Evolutionary conservation across 768 basidiomycete genomes (phyloP).

Genomic region (Termitomyces sp.): DNA sequence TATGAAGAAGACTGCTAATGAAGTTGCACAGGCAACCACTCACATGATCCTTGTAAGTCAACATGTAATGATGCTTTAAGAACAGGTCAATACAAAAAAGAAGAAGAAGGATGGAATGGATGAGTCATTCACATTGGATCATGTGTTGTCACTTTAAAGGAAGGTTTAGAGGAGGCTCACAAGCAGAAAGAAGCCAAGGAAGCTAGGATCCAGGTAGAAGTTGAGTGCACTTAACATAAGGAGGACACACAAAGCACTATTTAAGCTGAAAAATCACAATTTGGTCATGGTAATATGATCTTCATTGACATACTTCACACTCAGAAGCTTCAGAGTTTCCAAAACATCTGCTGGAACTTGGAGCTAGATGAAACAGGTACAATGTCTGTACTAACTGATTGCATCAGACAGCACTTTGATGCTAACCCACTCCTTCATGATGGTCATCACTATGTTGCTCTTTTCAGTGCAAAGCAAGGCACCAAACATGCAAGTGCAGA

Average conservation of each 20-base stretch:
- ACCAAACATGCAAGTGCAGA: neutral
- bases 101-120: neutral
- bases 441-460: neutral
- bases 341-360: neutral
- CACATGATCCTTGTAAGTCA: neutral
- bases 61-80: neutral
- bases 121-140: neutral
- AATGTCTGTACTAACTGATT: neutral
- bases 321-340: neutral
- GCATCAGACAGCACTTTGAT: neutral
- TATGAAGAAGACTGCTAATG: neutral
- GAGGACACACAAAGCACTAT: neutral
- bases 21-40: neutral
- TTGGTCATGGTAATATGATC: neutral
- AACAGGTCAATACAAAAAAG: constrained; percentile 3
- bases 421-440: neutral
- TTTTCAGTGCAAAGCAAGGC: neutral
- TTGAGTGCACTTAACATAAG: neutral
- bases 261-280: neutral
- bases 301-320: neutral
- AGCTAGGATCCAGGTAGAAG: neutral
- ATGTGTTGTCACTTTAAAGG: neutral
- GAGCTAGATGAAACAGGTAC: neutral
- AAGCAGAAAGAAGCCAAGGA: neutral
- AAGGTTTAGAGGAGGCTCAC: neutral